Percentiles rank a stretch among this genome's conserved stretches.
These are phyloP conservation scores for Austroboletus olivaceoglutinosus DNA, from an alignment of 1,284 basidiomycete species.

Conservation along the genomic window DNA sequence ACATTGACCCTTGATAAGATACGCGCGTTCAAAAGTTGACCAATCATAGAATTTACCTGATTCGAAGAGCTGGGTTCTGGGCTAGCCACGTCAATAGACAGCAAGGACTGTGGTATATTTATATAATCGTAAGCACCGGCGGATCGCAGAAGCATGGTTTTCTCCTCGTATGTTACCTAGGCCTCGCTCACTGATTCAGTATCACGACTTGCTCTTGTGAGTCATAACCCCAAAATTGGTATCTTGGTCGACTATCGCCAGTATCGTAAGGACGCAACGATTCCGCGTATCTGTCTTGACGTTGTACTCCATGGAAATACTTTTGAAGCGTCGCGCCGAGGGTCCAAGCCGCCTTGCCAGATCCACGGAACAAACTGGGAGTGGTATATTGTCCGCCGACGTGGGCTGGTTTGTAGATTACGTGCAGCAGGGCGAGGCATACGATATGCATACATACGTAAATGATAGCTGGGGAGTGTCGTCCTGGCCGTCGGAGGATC, in stretches of 20 bases:
- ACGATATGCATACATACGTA: not conserved
- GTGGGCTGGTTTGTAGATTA: not conserved
- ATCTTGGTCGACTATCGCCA: not conserved
- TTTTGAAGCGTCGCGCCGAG: no score
- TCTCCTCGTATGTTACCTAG: not conserved
- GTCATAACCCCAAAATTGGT: not conserved
- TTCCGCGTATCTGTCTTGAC: no score
- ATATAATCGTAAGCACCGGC: not conserved
- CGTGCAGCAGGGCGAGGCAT: not conserved
- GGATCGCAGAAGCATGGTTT: not conserved
- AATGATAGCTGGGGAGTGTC: not conserved
- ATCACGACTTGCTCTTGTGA: not conserved
- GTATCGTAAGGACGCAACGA: no score
- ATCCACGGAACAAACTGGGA: not conserved
- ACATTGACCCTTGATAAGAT: not conserved
- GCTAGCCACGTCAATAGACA: not conserved
- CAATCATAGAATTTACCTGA: not conserved
- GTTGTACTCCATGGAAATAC: no score
- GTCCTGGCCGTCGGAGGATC: no score
- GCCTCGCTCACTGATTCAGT: not conserved
- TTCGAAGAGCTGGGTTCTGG: not conserved
- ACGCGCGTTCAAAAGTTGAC: not conserved
- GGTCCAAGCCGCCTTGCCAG: not conserved
- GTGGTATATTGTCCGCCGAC: not conserved
- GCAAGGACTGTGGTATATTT: not conserved